Evolutionary conservation across 2,329 filamentous ascomycete genomes (phyloP).

Genomic region (Emmonsiellopsis sp.): DNA sequence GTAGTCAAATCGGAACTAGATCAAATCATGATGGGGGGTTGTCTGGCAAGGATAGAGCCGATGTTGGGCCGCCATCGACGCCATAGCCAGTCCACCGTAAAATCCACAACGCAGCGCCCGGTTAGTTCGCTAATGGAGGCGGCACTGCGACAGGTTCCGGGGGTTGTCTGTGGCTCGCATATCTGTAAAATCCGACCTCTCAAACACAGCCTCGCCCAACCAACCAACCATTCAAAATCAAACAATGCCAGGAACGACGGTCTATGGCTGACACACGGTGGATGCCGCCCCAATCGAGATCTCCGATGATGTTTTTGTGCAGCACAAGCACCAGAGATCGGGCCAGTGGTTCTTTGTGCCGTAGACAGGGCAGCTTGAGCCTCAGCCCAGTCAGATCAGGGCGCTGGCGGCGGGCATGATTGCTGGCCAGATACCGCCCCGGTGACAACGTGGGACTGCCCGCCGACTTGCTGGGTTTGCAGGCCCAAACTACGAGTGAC

Average conservation of each 20-base stretch:
- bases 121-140: not conserved
- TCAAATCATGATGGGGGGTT: too few species aligned
- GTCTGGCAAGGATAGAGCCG: not conserved
- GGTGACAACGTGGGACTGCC: not conserved
- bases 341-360: not conserved
- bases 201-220: not conserved
- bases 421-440: not conserved
- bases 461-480: not conserved
- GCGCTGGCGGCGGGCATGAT: slow-evolving; percentile 1
- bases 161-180: not conserved
- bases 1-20: too few species aligned
- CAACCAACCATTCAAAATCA: not conserved
- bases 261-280: not conserved
- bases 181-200: not conserved
- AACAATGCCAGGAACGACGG: not conserved
- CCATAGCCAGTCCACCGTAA: not conserved
- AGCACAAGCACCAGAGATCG: not conserved
- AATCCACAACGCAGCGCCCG: not conserved
- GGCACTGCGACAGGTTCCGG: not conserved
- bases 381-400: not conserved
- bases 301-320: not conserved
- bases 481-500: not conserved
- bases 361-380: not conserved
- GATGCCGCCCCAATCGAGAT: not conserved
- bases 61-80: not conserved